Base-by-base conservation (phyloP, 2,329 filamentous ascomycete species). In the Phialemoniopsis sp. region DNA sequence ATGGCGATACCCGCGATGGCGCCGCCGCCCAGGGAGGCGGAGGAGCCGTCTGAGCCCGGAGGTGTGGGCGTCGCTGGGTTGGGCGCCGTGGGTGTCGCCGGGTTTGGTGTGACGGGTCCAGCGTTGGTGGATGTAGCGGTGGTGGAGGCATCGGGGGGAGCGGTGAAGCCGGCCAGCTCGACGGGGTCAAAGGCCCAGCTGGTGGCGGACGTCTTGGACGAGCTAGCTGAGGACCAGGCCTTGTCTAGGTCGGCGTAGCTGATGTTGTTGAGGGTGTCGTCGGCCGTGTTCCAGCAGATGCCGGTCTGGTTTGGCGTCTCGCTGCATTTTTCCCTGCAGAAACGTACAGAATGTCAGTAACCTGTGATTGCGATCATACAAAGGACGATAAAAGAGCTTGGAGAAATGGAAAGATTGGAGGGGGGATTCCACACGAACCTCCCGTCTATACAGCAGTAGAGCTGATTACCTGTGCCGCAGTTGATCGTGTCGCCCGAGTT, bases 211-310 rank as follows among this genome's bases (percentile, higher is more conserved):
- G 47, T 45, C 10, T 40, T 33, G 14, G 43, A 43, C 4, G 38
- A 34, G 38, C 41, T 43, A 12, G 46, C 41, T 4, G 47, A 49
- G 37, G 43, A 46, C 34, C 40, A 41, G 7, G 43, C 43, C 15
- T 41, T 14, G 38, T 47, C 39, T 32, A 49, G 43, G 8, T 17
- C 32, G 4, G 21, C 28, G 13, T 21, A 17, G 35, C 37, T 37
- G 40, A 49, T 45, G 32, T 49, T 46, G 29, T 32, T 43, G 18
- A 49, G 43, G 5, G 38, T 37, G 43, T 49, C 43, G 38, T 43
- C 34, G 9, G 16, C 16, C 12, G 28, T 39, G 39, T 40, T 39
- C 47, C 47, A 49, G 41, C 47, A 49, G 38, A 49, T 41, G 37
- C 47, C 46, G 39, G 47, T 40, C 33, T 49, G 47, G 37, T 32